Conservation (phyloP, 805 yeast genomes). For the Candida coquimbonensis region DNA sequence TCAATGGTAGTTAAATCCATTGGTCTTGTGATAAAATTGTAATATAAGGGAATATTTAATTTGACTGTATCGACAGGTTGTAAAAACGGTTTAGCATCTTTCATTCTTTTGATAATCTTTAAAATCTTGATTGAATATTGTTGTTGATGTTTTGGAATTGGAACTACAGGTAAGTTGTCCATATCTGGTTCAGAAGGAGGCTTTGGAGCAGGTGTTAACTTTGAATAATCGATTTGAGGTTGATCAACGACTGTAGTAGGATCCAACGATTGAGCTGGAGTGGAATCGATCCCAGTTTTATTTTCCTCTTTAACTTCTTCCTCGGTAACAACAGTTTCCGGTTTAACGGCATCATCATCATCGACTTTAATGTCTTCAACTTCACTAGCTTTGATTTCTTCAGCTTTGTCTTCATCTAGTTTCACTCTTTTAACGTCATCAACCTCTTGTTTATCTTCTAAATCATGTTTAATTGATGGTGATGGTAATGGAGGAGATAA, state of each 20-base stretch:
- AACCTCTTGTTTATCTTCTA: constrained; percentile 4
- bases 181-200: constrained; percentile 72
- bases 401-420: constrained; percentile 6
- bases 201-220: constrained; percentile 58
- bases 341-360: background rate
- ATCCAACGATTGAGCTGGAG: too few species aligned
- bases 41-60: constrained; percentile 85
- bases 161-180: constrained; percentile 56
- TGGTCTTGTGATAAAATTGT: constrained; percentile 74
- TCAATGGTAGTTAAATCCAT: constrained; percentile 95
- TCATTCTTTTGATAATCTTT: constrained; percentile 80
- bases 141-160: constrained; percentile 78
- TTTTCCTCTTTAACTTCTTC: background rate
- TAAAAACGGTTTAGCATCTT: constrained; percentile 87
- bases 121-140: constrained; percentile 72
- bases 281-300: too few species aligned
- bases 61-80: constrained; percentile 87
- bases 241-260: background rate
- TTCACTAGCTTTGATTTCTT: background rate
- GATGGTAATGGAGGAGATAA: constrained; percentile 40
- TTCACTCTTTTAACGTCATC: constrained; percentile 3
- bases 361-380: background rate
- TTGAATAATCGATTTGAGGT: constrained; percentile 1
- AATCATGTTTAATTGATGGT: constrained; percentile 20
- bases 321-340: background rate